Evolutionary conservation across 1,284 basidiomycete species (phyloP), one percentile per base, ranked within the genome.

Genomic region (Marasmius fiardii): DNA sequence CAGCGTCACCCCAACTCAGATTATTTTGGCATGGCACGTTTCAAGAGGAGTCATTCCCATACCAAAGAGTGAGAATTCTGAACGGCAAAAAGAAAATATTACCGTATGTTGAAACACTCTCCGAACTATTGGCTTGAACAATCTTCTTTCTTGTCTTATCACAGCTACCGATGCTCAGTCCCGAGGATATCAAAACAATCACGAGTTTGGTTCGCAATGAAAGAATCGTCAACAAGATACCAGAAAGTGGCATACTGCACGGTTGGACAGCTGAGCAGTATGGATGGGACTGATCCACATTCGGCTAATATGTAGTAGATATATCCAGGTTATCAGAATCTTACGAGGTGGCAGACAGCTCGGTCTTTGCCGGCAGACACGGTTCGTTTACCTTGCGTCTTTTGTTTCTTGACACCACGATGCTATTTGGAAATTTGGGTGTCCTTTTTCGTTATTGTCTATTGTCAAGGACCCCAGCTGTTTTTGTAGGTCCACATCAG

Each of bases 21-120:
- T 64, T 18, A 54, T 54, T 26, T 39, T 65, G 4, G 63, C 63
- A 18, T 65, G 63, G 63, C 59, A 64, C 34, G n/a, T 64, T 18
- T 48, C 61, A 10, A 50, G 64, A 34, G 63, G 63, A 11, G 56
- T 50, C 16, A 12, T 54, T 31, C 62, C 62, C 16, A 34, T 62
- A 21, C 64, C 64, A 12, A 65, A 65, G 54, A 63, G 62, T 39
- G 56, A 56, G 10, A 57, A 62, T 50, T 37, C 51, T 12, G 53
- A 49, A 16, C 59, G 62, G 39, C 64, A 65, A 51, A 54, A 56
- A 39, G 60, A 53, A 39, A 65, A 65, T 41, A 41, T 65, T 12
- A 26, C 50, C 18, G 60, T 61, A 37, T 2, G 35, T 2, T 37
- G 35, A n/a, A 37, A n/a, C n/a, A n/a, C n/a, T n/a, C n/a, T n/a